phyloP scores from a whole-genome alignment of 169 alveolate genomes.

The Condylostoma magnum region DNA sequence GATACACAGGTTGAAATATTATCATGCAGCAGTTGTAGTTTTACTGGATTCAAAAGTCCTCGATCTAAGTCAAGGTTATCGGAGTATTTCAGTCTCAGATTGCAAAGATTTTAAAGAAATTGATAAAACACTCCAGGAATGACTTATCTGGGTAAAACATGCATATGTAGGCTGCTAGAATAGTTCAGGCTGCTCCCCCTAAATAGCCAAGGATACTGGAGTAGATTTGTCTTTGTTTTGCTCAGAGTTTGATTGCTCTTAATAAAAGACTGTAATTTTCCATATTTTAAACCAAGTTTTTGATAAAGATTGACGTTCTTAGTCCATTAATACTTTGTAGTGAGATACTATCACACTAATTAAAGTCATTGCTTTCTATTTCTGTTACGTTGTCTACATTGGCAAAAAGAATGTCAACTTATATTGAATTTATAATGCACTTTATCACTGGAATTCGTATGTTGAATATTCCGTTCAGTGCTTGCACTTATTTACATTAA shows the following conservation, averaged over 20 bases:
- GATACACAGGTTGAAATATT: constrained; percentile 97
- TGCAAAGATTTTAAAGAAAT: constrained; percentile 82
- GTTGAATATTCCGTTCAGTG: constrained; percentile 44
- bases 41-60: neutral
- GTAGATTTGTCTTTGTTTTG: constrained; percentile 68
- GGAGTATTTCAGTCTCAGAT: constrained; percentile 53
- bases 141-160: constrained; percentile 93
- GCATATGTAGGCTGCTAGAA: constrained; percentile 96
- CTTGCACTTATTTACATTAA: constrained; percentile 52
- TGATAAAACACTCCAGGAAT: constrained; percentile 88
- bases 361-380: constrained; percentile 55
- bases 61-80: constrained; percentile 28
- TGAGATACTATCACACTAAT: constrained; percentile 26
- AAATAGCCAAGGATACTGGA: constrained; percentile 63
- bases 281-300: constrained; percentile 46
- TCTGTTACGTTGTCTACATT: constrained; percentile 45
- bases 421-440: constrained; percentile 52
- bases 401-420: constrained; percentile 75
- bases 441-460: constrained; percentile 76
- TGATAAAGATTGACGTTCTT: constrained; percentile 67
- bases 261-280: constrained; percentile 43
- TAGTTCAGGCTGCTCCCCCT: constrained; percentile 99
- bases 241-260: constrained; percentile 71
- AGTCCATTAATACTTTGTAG: constrained; percentile 64
- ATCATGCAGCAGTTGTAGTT: constrained; percentile 81